Conservation (phyloP, 2,329 filamentous ascomycete species). For the Xylaria polymorpha region DNA sequence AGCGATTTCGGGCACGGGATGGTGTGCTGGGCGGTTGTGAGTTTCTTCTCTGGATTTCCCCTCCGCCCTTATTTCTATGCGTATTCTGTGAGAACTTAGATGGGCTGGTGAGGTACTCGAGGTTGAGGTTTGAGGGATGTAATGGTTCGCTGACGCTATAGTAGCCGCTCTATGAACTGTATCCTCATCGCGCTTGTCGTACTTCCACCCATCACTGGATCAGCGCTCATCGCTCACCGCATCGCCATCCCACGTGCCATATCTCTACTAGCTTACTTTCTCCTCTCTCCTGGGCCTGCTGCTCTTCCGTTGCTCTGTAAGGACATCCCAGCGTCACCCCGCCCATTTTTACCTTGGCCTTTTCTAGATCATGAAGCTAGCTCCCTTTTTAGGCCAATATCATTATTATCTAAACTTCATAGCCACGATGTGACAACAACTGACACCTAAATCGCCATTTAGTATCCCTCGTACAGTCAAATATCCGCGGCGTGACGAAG, state of each 20-base stretch:
- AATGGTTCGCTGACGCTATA: not conserved
- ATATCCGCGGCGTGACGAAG: slow-evolving; percentile 68
- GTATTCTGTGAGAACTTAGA: not conserved
- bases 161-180: slow-evolving; percentile 60
- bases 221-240: slow-evolving; percentile 64
- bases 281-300: slow-evolving; percentile 64
- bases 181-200: slow-evolving; percentile 63
- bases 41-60: not conserved
- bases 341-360: not conserved
- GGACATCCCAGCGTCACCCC: not conserved
- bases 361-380: too few species aligned
- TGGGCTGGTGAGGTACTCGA: not conserved
- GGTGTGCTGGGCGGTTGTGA: slow-evolving; percentile 60
- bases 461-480: slow-evolving; percentile 66
- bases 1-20: slow-evolving; percentile 62
- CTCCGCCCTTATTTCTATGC: not conserved
- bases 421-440: not conserved
- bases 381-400: not conserved
- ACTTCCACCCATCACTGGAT: slow-evolving; percentile 63
- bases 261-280: slow-evolving; percentile 68
- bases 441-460: not conserved
- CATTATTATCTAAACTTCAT: not conserved
- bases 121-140: not conserved
- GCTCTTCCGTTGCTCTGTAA: slow-evolving; percentile 62
- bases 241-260: slow-evolving; percentile 54